These are phyloP conservation scores for Fragilaria crotonensis DNA, from an alignment of 108 stramenopile genomes.

Conservation along the genomic window DNA sequence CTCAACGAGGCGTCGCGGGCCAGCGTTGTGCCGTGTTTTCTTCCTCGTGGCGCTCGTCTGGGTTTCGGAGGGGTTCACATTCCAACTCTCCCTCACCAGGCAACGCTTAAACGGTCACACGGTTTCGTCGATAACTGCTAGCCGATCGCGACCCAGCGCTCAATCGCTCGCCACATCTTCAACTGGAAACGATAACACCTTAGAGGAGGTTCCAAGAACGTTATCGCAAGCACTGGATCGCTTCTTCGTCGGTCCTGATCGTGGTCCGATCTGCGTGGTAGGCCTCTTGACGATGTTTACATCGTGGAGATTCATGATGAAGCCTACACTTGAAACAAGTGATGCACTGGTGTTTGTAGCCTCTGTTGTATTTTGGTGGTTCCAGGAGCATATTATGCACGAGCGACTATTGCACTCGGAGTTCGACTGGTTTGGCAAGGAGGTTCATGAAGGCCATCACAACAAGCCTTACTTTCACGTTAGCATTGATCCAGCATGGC, in stretches of 20 bases:
- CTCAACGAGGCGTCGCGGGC: too few relatives aligned
- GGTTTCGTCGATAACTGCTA: too few relatives aligned
- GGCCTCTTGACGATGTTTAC: neutral
- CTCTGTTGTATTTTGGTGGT: constrained; percentile 45
- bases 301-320: neutral
- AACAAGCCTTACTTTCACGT: constrained; percentile 53
- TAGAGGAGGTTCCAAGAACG: neutral
- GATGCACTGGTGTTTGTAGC: constrained; percentile 15
- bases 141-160: too few relatives aligned
- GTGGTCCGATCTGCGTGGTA: neutral
- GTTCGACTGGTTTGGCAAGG: constrained; percentile 53
- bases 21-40: too few relatives aligned
- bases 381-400: constrained; percentile 61
- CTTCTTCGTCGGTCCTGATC: constrained; percentile 1
- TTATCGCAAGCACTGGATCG: neutral
- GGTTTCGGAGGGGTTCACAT: too few relatives aligned
- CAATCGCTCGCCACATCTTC: too few relatives aligned
- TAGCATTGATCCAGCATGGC: constrained; percentile 46
- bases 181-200: neutral
- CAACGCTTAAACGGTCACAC: too few relatives aligned
- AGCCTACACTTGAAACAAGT: too few relatives aligned
- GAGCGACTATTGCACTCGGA: constrained; percentile 41
- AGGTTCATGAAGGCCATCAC: constrained; percentile 53
- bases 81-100: too few relatives aligned
- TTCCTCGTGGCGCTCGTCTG: too few relatives aligned